Percentiles rank a stretch among this genome's conserved stretches.
These are phyloP conservation scores for Aspergillus fischeri DNA, from an alignment of 2,329 filamentous ascomycete genomes.

Conservation along the genomic window DNA sequence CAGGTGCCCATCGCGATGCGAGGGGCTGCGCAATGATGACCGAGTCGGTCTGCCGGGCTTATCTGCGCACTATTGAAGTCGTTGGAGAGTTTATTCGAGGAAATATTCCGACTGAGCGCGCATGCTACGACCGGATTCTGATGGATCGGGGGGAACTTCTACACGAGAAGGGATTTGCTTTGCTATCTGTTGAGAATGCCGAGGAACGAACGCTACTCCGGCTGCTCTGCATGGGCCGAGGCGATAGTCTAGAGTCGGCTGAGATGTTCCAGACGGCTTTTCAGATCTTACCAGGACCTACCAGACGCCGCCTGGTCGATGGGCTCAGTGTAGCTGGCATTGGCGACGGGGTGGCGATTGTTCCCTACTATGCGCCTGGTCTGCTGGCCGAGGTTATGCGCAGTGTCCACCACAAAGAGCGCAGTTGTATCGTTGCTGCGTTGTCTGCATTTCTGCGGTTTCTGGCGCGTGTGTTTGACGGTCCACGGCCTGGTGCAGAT, in stretches of 20 bases:
- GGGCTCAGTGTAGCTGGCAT: constrained; percentile 35
- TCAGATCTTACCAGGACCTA: constrained; percentile 12
- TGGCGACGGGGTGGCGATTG: constrained; percentile 29
- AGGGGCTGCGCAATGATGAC: constrained; percentile 29
- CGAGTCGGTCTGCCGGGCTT: constrained; percentile 31
- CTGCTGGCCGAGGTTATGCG: constrained; percentile 28
- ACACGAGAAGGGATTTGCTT: constrained; percentile 22
- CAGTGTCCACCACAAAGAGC: constrained; percentile 15
- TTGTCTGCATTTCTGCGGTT: constrained; percentile 13
- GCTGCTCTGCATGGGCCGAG: constrained; percentile 36
- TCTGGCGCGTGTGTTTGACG: constrained; percentile 9
- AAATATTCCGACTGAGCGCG: constrained; percentile 14
- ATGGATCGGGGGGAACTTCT: constrained; percentile 26
- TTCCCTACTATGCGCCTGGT: constrained; percentile 39
- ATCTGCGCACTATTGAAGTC: constrained; percentile 26
- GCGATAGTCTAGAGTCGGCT: constrained; percentile 26
- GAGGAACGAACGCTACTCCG: constrained; percentile 34
- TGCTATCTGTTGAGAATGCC: constrained; percentile 19
- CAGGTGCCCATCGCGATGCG: constrained; percentile 33
- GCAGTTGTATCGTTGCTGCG: not conserved
- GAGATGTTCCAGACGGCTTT: constrained; percentile 28
- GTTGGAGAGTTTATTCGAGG: constrained; percentile 26
- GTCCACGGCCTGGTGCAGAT: constrained; percentile 1
- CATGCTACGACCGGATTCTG: constrained; percentile 34
- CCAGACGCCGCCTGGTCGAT: constrained; percentile 20